Percentiles rank a stretch among this genome's conserved stretches.
Conservation (phyloP, 2,329 filamentous ascomycete species). For the Calonectria pseudoturangicola region DNA sequence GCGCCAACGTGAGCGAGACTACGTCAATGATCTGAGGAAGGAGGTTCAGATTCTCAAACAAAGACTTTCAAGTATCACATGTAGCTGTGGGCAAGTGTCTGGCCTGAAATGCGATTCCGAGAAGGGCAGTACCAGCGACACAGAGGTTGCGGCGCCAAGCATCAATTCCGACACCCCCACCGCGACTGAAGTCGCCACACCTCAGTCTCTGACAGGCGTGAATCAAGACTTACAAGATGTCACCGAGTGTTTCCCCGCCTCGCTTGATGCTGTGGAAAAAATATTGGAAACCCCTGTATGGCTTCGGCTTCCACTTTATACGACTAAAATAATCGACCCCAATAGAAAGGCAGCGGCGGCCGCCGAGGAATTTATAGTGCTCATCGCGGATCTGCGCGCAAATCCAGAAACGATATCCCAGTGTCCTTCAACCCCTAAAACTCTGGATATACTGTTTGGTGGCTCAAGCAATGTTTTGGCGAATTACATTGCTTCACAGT, state of each 20-base stretch:
- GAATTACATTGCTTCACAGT: not conserved
- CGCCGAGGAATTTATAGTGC: no score
- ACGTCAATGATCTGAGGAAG: not conserved
- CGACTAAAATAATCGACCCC: no score
- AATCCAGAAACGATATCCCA: not conserved
- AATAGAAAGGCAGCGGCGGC: not conserved
- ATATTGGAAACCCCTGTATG: not conserved
- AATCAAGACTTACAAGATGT: not conserved
- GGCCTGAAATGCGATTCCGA: no score
- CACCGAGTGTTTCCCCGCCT: not conserved
- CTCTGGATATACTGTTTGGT: not conserved
- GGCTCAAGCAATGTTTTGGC: not conserved
- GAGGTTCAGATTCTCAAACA: not conserved
- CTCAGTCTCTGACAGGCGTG: no score
- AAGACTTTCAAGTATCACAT: not conserved
- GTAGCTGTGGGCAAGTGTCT: not conserved
- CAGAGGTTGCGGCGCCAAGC: not conserved
- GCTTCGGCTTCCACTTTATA: not conserved
- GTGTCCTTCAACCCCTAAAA: not conserved
- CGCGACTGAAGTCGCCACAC: not conserved
- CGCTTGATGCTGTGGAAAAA: not conserved
- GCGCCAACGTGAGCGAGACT: constrained; percentile 10
- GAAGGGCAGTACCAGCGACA: not conserved
- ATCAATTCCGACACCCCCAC: not conserved
- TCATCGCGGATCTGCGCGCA: not conserved